Evolutionary conservation across 257 asterid species (phyloP).

Genomic region (Solanum arcanum): DNA sequence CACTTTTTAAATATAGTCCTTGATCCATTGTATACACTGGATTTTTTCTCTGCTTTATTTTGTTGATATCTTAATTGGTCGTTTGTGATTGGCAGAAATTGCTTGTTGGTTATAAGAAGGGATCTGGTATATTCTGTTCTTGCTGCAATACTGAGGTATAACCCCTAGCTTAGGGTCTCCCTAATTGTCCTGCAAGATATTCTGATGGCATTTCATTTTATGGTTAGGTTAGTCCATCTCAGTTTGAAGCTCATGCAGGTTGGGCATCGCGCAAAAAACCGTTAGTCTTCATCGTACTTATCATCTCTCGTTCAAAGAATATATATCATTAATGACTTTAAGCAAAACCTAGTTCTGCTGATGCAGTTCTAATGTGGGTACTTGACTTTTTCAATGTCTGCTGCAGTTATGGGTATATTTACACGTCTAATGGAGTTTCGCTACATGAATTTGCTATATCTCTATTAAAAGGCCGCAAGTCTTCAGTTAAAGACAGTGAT

Average conservation of each 20-base stretch:
- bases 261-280: slow-evolving; percentile 98
- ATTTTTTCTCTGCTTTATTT: background rate
- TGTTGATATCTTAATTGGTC: slow-evolving; percentile 9
- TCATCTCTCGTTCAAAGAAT: slow-evolving; percentile 4
- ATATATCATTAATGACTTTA: background rate
- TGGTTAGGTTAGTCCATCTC: slow-evolving; percentile 94
- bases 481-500: slow-evolving; percentile 62
- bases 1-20: background rate
- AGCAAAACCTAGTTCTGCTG: background rate
- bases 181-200: slow-evolving; percentile 1
- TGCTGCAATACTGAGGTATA: slow-evolving; percentile 88
- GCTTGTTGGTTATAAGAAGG: slow-evolving; percentile 87
- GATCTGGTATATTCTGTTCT: slow-evolving; percentile 70
- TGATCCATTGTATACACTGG: background rate
- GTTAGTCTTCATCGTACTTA: slow-evolving; percentile 35
- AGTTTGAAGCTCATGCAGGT: slow-evolving; percentile 98
- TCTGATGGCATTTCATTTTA: slow-evolving; percentile 10
- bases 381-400: slow-evolving; percentile 16
- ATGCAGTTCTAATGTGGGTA: background rate
- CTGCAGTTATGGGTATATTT: slow-evolving; percentile 87
- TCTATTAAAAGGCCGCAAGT: slow-evolving; percentile 69
- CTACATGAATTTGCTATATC: slow-evolving; percentile 88
- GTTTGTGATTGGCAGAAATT: slow-evolving; percentile 46
- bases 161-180: slow-evolving; percentile 2
- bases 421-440: slow-evolving; percentile 94